Conservation (phyloP, 805 yeast species). For the Candida qinlingensis region DNA sequence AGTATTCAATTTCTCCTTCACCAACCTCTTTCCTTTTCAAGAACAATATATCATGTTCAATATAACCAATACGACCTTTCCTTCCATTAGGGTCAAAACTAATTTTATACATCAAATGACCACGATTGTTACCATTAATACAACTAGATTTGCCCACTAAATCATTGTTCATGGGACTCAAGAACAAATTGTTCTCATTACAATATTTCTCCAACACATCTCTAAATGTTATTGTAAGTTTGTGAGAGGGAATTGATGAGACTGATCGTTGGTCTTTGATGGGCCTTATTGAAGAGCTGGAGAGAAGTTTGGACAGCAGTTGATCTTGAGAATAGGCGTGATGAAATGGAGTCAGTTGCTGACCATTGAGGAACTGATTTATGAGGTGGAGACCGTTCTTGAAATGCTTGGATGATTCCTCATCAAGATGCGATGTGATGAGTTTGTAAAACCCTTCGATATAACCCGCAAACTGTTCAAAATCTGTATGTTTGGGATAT, state of each 20-base stretch:
- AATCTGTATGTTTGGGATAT: slow-evolving; percentile 8
- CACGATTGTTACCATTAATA: neutral
- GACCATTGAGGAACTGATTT: slow-evolving; percentile 21
- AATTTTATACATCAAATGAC: slow-evolving; percentile 38
- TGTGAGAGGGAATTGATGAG: slow-evolving; percentile 32
- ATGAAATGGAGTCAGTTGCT: neutral
- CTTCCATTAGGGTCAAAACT: slow-evolving; percentile 28
- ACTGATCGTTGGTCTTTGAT: neutral
- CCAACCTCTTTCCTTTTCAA: slow-evolving; percentile 22
- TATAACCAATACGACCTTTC: slow-evolving; percentile 37
- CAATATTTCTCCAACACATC: slow-evolving; percentile 67
- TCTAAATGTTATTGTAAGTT: slow-evolving; percentile 45
- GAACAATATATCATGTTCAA: slow-evolving; percentile 66
- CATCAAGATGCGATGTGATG: neutral
- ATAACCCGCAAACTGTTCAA: neutral
- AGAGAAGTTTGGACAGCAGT: neutral
- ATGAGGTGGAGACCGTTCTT: slow-evolving; percentile 25
- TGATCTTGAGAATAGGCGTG: neutral
- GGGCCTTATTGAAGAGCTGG: neutral
- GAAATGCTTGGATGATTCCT: slow-evolving; percentile 2
- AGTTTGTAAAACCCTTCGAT: slow-evolving; percentile 22
- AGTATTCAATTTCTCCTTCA: neutral
- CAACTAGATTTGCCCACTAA: slow-evolving; percentile 29
- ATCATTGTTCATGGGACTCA: slow-evolving; percentile 15
- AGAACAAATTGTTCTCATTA: slow-evolving; percentile 36